Evolutionary conservation across 306 rosid species (phyloP).

Genomic region (Quercus wislizeni): DNA sequence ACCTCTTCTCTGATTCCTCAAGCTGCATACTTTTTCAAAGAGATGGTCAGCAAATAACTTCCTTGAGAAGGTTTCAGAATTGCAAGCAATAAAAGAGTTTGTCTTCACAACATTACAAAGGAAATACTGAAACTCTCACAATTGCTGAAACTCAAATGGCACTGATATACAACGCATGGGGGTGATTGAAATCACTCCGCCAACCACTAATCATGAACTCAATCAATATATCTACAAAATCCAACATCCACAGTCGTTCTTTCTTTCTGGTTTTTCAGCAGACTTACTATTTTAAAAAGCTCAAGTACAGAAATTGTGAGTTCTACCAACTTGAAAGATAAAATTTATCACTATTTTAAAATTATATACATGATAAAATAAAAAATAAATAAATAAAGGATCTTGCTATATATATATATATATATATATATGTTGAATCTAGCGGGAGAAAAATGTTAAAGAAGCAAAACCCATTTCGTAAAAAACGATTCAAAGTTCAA

Average conservation of each 20-base stretch:
- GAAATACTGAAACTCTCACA: background rate
- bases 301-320: background rate
- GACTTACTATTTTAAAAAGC: background rate
- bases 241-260: background rate
- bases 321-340: too few species aligned
- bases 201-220: background rate
- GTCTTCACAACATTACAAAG: background rate
- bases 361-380: too few species aligned
- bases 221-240: background rate
- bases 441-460: background rate
- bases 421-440: background rate
- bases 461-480: background rate
- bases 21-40: constrained; percentile 53
- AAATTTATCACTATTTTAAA: too few species aligned
- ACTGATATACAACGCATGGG: background rate
- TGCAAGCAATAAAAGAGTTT: background rate
- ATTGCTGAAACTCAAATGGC: background rate
- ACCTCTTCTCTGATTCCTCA: constrained; percentile 67
- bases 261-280: background rate
- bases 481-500: background rate
- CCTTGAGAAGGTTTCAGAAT: background rate
- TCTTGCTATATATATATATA: background rate
- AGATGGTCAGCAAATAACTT: constrained; percentile 17
- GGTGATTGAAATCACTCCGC: background rate
- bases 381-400: background rate